Percentiles rank a stretch among this genome's conserved stretches.
These are phyloP conservation scores for Amylocarpus encephaloides DNA, from an alignment of 2,329 filamentous ascomycete genomes.

Conservation along the genomic window DNA sequence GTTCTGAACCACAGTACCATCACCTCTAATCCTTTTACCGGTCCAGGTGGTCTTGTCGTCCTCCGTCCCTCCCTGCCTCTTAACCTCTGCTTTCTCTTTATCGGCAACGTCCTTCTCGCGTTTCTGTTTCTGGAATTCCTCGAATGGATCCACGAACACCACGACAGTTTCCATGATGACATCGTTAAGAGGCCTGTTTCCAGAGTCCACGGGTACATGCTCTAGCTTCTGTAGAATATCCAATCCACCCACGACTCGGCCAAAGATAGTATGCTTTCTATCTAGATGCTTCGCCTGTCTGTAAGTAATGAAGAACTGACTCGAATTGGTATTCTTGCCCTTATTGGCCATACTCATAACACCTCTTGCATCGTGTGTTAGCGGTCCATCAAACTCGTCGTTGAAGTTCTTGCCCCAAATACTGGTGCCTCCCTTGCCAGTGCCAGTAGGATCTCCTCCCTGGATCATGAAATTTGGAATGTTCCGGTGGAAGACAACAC, in stretches of 20 bases:
- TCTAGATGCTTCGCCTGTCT: slow-evolving; percentile 79
- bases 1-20: slow-evolving; percentile 49
- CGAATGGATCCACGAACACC: slow-evolving; percentile 90
- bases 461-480: slow-evolving; percentile 98
- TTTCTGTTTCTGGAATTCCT: slow-evolving; percentile 78
- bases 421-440: slow-evolving; percentile 80
- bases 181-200: slow-evolving; percentile 67
- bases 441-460: slow-evolving; percentile 88
- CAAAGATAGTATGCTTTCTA: slow-evolving; percentile 96
- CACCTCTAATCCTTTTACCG: slow-evolving; percentile 74
- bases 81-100: slow-evolving; percentile 54
- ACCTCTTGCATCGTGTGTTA: slow-evolving; percentile 76
- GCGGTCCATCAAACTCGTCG: slow-evolving; percentile 86
- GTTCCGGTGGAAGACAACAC: slow-evolving; percentile 82
- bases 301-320: slow-evolving; percentile 93
- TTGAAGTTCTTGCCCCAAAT: slow-evolving; percentile 93
- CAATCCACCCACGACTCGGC: slow-evolving; percentile 69
- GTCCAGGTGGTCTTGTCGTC: slow-evolving; percentile 95
- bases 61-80: slow-evolving; percentile 64
- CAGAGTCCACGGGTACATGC: slow-evolving; percentile 65
- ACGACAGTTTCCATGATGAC: slow-evolving; percentile 77
- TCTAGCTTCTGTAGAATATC: slow-evolving; percentile 72
- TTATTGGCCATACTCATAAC: slow-evolving; percentile 96
- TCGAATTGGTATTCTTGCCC: slow-evolving; percentile 94
- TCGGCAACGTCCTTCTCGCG: slow-evolving; percentile 54